Conservation (phyloP, 2,329 filamentous ascomycete genomes). For the Colletotrichum sansevieriae region DNA sequence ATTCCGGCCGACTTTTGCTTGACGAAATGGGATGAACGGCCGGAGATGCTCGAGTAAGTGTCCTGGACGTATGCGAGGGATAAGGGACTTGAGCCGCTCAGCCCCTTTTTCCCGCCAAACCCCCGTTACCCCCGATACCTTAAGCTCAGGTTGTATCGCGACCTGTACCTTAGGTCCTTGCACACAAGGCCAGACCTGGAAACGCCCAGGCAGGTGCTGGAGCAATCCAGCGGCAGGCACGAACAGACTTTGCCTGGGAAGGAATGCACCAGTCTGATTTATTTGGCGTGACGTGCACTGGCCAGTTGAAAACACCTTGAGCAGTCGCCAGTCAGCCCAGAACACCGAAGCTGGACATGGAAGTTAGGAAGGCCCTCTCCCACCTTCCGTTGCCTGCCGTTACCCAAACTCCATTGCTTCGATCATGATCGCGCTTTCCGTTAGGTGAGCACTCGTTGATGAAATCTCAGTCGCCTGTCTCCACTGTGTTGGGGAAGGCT, state of each 20-base stretch:
- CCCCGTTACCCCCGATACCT: background rate
- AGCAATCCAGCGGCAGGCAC: background rate
- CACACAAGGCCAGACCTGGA: conserved; percentile 1
- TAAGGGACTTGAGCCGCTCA: conserved; percentile 9
- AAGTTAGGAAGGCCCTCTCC: conserved; percentile 2
- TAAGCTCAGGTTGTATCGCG: too few species aligned
- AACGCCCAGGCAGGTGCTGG: too few species aligned
- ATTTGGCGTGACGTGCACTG: too few species aligned
- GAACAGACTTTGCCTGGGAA: conserved; percentile 9
- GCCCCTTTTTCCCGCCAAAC: background rate
- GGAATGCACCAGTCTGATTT: too few species aligned
- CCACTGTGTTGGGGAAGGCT: background rate
- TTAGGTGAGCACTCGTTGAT: background rate
- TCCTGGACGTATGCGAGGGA: conserved; percentile 2
- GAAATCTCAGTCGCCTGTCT: conserved; percentile 2
- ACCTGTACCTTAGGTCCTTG: background rate
- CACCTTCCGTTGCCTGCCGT: conserved; percentile 7
- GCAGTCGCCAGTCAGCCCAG: conserved; percentile 2
- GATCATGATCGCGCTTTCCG: background rate
- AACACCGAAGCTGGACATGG: background rate
- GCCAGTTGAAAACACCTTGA: background rate
- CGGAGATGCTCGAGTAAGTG: conserved; percentile 9
- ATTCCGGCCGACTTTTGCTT: conserved; percentile 9
- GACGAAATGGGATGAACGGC: conserved; percentile 12
- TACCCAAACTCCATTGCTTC: background rate